Evolutionary conservation across 2,329 filamentous ascomycete genomes (phyloP).

Genomic region (Cyphellophora europaea): DNA sequence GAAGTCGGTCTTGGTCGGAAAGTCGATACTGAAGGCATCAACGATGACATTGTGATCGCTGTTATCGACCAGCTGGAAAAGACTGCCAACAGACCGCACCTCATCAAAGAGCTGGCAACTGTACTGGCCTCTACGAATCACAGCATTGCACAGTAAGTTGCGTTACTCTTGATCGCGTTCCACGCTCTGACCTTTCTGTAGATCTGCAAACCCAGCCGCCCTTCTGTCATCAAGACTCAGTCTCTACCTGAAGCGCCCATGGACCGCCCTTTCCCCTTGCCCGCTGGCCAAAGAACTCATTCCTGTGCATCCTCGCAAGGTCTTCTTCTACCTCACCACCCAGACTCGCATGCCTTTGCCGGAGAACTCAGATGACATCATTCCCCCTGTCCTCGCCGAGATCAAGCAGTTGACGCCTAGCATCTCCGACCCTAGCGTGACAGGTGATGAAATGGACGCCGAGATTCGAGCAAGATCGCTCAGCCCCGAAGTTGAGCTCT

Average conservation of each 20-base stretch:
- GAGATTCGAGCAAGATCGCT: conserved; percentile 58
- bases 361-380: conserved; percentile 46
- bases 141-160: conserved; percentile 81
- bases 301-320: conserved; percentile 82
- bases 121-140: conserved; percentile 67
- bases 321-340: conserved; percentile 95
- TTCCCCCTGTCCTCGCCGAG: conserved; percentile 39
- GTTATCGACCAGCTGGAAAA: conserved; percentile 82
- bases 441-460: conserved; percentile 62
- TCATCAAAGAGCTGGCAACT: conserved; percentile 85
- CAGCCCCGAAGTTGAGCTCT: conserved; percentile 88
- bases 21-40: conserved; percentile 73
- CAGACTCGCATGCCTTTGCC: conserved; percentile 74
- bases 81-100: conserved; percentile 82
- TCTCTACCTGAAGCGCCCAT: conserved; percentile 78
- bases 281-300: conserved; percentile 90
- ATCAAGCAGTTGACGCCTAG: conserved; percentile 72
- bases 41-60: conserved; percentile 89
- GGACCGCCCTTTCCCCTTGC: conserved; percentile 70
- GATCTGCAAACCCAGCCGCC: conserved; percentile 89
- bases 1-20: conserved; percentile 35
- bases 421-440: conserved; percentile 60
- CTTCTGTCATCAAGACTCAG: conserved; percentile 90
- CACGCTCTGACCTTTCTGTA: conserved; percentile 30
- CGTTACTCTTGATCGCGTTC: not conserved